phyloP scores from a whole-genome alignment of 257 asterid species.

The Nicotiana otophora region DNA sequence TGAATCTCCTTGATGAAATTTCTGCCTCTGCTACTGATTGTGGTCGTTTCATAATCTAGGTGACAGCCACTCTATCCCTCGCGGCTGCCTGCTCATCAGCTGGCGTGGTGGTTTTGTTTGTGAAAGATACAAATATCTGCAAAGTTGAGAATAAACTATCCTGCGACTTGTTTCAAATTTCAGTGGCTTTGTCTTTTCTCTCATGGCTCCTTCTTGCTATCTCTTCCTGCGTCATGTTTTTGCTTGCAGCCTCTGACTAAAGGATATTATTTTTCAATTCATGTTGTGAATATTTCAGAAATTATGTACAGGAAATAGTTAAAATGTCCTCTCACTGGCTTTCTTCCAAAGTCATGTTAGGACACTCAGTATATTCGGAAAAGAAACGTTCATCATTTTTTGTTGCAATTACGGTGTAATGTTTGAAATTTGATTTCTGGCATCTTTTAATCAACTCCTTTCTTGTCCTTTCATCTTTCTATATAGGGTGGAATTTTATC shows the following conservation, averaged over 20 bases:
- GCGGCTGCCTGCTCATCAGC: constrained; percentile 94
- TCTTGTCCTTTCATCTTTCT: no score
- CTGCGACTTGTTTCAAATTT: constrained; percentile 63
- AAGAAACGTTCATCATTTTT: background rate
- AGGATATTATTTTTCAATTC: background rate
- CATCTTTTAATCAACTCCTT: no score
- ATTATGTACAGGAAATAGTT: constrained; percentile 3
- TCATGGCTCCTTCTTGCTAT: constrained; percentile 83
- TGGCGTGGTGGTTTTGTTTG: constrained; percentile 66
- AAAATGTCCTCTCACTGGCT: background rate
- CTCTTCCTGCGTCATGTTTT: constrained; percentile 80
- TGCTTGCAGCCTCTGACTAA: constrained; percentile 65
- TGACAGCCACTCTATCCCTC: constrained; percentile 71
- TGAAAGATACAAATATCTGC: constrained; percentile 60
- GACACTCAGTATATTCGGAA: background rate
- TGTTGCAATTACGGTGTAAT: background rate
- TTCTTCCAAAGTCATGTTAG: background rate
- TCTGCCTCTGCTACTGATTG: no score
- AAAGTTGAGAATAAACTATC: constrained; percentile 28
- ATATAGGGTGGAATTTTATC: no score
- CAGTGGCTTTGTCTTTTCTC: constrained; percentile 67
- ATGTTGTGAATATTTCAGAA: background rate
- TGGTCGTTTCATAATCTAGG: constrained; percentile 36
- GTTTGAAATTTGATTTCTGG: background rate
- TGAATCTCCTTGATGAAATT: no score